Evolutionary conservation across 768 basidiomycete genomes (phyloP), one percentile per base, ranked within the genome.

Genomic region (Mycena chlorophos): DNA sequence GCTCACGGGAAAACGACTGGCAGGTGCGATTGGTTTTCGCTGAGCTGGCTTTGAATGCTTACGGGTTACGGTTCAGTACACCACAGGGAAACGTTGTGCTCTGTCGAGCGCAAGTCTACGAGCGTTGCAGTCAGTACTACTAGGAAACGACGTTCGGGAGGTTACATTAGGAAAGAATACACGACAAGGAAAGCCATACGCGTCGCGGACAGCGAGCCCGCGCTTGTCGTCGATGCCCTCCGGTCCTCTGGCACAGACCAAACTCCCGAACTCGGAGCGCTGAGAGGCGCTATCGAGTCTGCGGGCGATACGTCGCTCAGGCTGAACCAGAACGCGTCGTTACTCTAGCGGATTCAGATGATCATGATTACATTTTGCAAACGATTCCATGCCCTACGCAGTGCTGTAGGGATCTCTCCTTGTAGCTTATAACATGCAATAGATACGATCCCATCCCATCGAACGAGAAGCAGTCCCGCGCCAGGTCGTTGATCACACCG

Each of bases 141-240:
- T 89, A 4, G 71, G 89, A 2, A 84, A 88, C 62, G 85, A 89
- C 56, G 85, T 89, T 48, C 81, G 84, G 49, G 84, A 88, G 63
- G 83, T 90, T 34, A 86, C 85, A 0, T 67, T 89, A 26, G 80
- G 85, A 45, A 75, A 78, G 51, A 80, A 78, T 50, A 62, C 66
- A 5, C 66, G 70, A 26, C 69, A 71, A 54, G 86, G 87, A 89
- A 65, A 82, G 86, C 63, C 84, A 85, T 77, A 87, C 84, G 26
- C n/a, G 71, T 42, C 5, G 10, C 27, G 17, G 8, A 13, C 23
- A 2, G 31, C 34, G 1, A 10, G 23, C 16, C 27, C 16, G 27
- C 22, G 38, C 16, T 42, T 19, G 27, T 34, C 22, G 0, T 25
- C 17, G 29, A 13, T 34, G 1, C 27, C 5, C 20, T 34, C 51